Percentiles rank a stretch among this genome's conserved stretches.
Conservation (phyloP, 1,139 yeast genomes). For the Geotrichum cucujoidarum region DNA sequence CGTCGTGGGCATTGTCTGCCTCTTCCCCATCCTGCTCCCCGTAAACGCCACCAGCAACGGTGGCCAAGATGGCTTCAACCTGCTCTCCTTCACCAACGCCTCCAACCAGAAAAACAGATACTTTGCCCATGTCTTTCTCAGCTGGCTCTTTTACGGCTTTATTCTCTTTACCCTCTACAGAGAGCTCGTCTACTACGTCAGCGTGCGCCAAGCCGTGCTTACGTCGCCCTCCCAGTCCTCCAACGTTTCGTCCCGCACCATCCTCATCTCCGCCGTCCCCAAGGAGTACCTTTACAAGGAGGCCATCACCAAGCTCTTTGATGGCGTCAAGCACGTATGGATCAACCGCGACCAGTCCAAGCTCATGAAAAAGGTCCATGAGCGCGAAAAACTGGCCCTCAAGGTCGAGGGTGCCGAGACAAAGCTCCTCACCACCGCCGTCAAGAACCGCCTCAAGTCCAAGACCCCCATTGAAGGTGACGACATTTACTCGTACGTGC, state of each 20-base stretch:
- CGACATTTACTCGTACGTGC: constrained; percentile 61
- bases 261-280: constrained; percentile 78
- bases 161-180: constrained; percentile 69
- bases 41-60: constrained; percentile 73
- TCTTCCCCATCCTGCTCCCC: constrained; percentile 80
- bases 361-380: constrained; percentile 52
- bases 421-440: constrained; percentile 53
- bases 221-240: constrained; percentile 75
- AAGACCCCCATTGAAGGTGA: constrained; percentile 46
- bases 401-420: constrained; percentile 72
- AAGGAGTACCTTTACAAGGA: constrained; percentile 58
- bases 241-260: constrained; percentile 69
- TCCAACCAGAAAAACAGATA: constrained; percentile 58
- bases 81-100: constrained; percentile 66
- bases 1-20: constrained; percentile 56
- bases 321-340: constrained; percentile 68
- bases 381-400: constrained; percentile 57
- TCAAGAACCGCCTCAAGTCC: constrained; percentile 55
- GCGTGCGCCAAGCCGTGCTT: constrained; percentile 75
- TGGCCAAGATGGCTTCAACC: constrained; percentile 61
- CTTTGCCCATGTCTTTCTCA: constrained; percentile 80
- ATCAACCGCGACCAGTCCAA: constrained; percentile 64
- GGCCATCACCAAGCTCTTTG: constrained; percentile 54
- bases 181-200: constrained; percentile 74
- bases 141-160: constrained; percentile 72